Evolutionary conservation across 495 filamentous ascomycete genomes (phyloP), one percentile per base, ranked within the genome.

Genomic region (Aspergillus egyptiacus): DNA sequence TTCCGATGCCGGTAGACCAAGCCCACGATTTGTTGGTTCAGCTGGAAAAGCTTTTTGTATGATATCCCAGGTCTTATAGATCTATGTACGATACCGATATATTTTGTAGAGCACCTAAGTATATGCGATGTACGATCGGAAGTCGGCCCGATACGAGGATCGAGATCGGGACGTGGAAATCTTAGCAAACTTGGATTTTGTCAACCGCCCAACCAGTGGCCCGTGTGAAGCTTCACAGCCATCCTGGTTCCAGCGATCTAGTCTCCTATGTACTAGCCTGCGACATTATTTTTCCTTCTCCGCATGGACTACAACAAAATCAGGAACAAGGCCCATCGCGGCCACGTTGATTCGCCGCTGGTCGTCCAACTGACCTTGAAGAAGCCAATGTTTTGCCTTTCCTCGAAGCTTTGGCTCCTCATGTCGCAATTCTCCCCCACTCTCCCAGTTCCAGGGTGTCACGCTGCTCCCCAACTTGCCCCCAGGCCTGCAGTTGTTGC

Each of bases 11-110:
- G 43, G 50, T 73, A 22, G 62, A 69, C 20, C 53, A 67, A 6
- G 71, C 72, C 25, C 65, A 72, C 51, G 55, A 52, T 6, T 45
- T 75, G 23, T 54, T 75, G 56, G 61, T 68, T 20, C 56, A 72
- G 41, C 46, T 73, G 33, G 70, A 72, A 57, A 64, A 56, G 55
- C 59, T 60, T 13, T 75, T 72, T 61, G 58, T 61, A 55, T 61
- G 24, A 55, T 50, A 47, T 24, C 25, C 5, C 13, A 15, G 19
- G 34, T 23, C 7, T 5, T 31, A 18, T 24, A 36, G 30, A 24
- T 32, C 19, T 20, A 37, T 51, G 40, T 39, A 49, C 27, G 18
- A 42, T 33, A 51, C 22, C n/a, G 38, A 10, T 15, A 10, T 8
- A 13, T 27, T 25, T 15, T 17, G 14, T 10, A 10, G 25, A 10